Base-by-base conservation (phyloP, 352 stramenopile genomes). In the Phytopythium sindhum region DNA sequence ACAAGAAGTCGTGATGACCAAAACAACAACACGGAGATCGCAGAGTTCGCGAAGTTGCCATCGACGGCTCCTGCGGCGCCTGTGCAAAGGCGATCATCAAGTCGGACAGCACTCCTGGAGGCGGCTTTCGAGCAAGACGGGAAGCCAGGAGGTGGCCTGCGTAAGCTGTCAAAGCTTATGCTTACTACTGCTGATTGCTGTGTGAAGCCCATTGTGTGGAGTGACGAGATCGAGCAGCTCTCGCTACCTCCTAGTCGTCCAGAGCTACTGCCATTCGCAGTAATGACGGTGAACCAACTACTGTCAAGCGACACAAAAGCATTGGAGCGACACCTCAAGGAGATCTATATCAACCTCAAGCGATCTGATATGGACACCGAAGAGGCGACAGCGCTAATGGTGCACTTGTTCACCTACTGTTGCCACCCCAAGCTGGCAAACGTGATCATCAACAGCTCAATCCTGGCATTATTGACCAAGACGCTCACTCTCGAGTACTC, bases 401-500 rank as follows among this genome's bases (percentile, higher is more conserved):
- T 65, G 24, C 88, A 93, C 26, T 66, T 95, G 11, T 86, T 85
- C 23, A 73, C 69, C 24, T 70, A 88, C 14, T 90, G 71, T 28
- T 72, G 69, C 2, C 67, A 87, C 26, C 69, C 72, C 2, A 81
- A 84, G 60, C 64, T 94, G 21, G 83, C 87, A 0, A 90, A 92
- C 53, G 78, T 93, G 48, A 88, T 95, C 57, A 79, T 91, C 17
- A 95, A 95, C 63, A 92, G 81, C 68, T 92, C 85, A 0, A 78
- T 95, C 31, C 60, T 94, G 19, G 73, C 71, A 6, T 66, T 94
- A 37, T 57, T 93, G 28, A 78, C 82, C 42, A 84, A 77, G 53
- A 69, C 91, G 54, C 50, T 92, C 17, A 41, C 61, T 39, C 64
- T 80, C 26, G 74, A 80, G 4, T 5, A 17, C 37, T 51, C 28